phyloP scores from a whole-genome alignment of 371 early-diverging fungal genomes.

The Mortierella sp. region DNA sequence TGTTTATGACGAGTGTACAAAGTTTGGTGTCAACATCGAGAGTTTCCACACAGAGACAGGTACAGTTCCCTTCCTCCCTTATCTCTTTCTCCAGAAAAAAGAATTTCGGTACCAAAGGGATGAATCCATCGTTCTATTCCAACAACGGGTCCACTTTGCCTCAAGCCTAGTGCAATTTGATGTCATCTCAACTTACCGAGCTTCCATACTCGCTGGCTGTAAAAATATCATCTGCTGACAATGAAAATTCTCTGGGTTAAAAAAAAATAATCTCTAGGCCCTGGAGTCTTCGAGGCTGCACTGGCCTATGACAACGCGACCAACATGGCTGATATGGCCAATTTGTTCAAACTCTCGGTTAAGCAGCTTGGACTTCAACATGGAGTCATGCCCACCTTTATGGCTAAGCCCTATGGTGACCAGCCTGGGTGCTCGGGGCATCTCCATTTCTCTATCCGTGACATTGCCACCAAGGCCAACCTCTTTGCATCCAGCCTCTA shows the following conservation, averaged over 20 bases:
- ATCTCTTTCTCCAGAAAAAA: no score
- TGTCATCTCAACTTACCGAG: neutral
- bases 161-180: no score
- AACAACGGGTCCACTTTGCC: neutral
- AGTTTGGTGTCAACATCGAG: conserved; percentile 74
- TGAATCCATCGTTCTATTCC: neutral
- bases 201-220: neutral
- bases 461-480: conserved; percentile 56
- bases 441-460: conserved; percentile 74
- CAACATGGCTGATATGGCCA: conserved; percentile 75
- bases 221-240: no score
- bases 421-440: conserved; percentile 85
- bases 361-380: conserved; percentile 77
- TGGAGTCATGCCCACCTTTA: conserved; percentile 78
- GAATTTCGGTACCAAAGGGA: neutral
- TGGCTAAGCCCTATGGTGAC: conserved; percentile 82
- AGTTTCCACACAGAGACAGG: conserved; percentile 83
- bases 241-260: neutral
- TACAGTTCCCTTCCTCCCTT: no score
- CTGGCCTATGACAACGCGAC: conserved; percentile 70
- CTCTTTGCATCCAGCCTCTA: conserved; percentile 52
- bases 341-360: conserved; percentile 77
- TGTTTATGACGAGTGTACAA: conserved; percentile 68
- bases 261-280: conserved; percentile 54
- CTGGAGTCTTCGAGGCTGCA: conserved; percentile 86